Base-by-base conservation (phyloP, 805 yeast species). In the Candida andamanensis region DNA sequence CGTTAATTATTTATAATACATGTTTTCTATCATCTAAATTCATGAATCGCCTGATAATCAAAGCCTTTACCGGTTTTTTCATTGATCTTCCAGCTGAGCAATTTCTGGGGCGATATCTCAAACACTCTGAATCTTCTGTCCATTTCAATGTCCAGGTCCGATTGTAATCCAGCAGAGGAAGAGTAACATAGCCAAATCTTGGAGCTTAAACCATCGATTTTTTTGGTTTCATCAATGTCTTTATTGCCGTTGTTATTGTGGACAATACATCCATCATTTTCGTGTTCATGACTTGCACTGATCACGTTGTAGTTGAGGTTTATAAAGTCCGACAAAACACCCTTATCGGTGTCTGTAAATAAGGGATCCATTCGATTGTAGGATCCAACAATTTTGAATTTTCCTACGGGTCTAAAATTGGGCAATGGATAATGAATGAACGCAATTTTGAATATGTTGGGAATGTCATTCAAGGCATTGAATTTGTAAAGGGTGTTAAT, bases 221-320 rank as follows among this genome's bases (percentile, higher is more conserved):
- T n/a, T n/a, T n/a, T 29, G 11, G 8, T 19, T 11, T 19, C 11
- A 19, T 19, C 22, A 8, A 11, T 8, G 22, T 19, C 22, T 8
- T 11, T 19, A 11, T 19, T 19, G 6, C 34, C 37, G 23, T 36
- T 12, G 20, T 32, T 29, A 10, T 18, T 28, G 19, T 41, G 39
- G n/a, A 59, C 38, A 15, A 65, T 44, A 33, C 71, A 65, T 2
- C 64, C 67, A 35, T 64, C 70, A 39, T 65, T 65, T 26, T 58
- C 63, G 39, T 65, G 70, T 39, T 65, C 70, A 38, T 65, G 69
- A 6, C 69, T 68, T 4, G 62, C 69, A 6, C 60, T 50, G 1
- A 63, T 55, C 5, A 49, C 67, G 22, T 58, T 46, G 40, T 63
- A 63, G 6, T 62, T 62, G 28, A 59, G 49, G 28, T 49, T 49